Evolutionary conservation across 2,329 filamentous ascomycete species (phyloP).

Genomic region (Talaromyces sp.): DNA sequence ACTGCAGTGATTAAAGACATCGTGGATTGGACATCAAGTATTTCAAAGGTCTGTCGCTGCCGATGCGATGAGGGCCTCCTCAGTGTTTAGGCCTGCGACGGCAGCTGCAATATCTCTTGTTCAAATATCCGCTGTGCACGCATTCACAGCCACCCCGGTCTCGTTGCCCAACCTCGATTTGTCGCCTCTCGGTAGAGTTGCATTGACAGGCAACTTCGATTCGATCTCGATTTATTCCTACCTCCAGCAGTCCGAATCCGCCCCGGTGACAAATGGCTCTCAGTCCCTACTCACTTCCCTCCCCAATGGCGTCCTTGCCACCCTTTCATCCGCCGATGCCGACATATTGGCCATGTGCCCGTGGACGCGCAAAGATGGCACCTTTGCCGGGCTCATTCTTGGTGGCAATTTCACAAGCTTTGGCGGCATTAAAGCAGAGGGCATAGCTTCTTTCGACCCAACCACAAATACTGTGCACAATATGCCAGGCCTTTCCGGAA

Average conservation of each 20-base stretch:
- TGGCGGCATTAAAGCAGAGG: slow-evolving; percentile 67
- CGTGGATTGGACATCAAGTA: slow-evolving; percentile 12
- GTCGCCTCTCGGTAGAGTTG: slow-evolving; percentile 71
- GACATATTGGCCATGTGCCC: slow-evolving; percentile 85
- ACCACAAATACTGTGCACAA: slow-evolving; percentile 64
- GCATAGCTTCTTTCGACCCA: slow-evolving; percentile 76
- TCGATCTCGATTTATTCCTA: slow-evolving; percentile 88
- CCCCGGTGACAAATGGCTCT: slow-evolving; percentile 65
- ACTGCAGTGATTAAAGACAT: neutral
- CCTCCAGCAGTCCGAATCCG: slow-evolving; percentile 64
- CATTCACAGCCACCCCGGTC: slow-evolving; percentile 31
- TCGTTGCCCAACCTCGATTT: slow-evolving; percentile 57
- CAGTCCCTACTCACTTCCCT: slow-evolving; percentile 74
- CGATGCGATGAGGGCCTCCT: slow-evolving; percentile 39
- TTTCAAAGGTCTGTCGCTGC: slow-evolving; percentile 27
- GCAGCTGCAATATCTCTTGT: slow-evolving; percentile 27
- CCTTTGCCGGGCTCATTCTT: slow-evolving; percentile 68
- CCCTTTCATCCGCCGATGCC: slow-evolving; percentile 71
- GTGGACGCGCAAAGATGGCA: slow-evolving; percentile 62
- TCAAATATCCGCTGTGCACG: slow-evolving; percentile 19
- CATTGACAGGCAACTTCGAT: slow-evolving; percentile 81
- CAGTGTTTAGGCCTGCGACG: slow-evolving; percentile 42
- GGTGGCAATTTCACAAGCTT: slow-evolving; percentile 95
- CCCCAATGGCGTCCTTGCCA: slow-evolving; percentile 77
- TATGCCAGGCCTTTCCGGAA: slow-evolving; percentile 75